Evolutionary conservation across 176 grass and related monocot species (phyloP).

Genomic region (Poa annua): DNA sequence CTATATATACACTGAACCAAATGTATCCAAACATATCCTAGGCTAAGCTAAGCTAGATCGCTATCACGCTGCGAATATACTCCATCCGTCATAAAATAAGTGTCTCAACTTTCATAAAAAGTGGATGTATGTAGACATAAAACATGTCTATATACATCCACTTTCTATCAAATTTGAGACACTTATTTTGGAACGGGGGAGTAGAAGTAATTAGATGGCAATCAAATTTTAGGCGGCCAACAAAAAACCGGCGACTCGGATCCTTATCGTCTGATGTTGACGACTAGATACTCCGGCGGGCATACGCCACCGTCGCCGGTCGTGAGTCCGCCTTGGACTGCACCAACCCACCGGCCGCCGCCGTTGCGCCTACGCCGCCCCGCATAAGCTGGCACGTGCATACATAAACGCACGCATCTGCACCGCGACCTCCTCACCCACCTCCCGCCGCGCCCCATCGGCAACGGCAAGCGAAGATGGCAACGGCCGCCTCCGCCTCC

Average conservation of each 20-base stretch:
- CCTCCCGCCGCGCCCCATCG: background rate
- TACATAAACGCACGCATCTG: conserved; percentile 1
- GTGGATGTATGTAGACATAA: too few relatives aligned
- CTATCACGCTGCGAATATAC: background rate
- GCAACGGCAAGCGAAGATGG: conserved; percentile 32
- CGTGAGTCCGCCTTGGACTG: conserved; percentile 5
- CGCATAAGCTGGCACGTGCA: background rate
- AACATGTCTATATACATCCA: too few relatives aligned
- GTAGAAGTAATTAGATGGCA: background rate
- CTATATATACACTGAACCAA: too few relatives aligned
- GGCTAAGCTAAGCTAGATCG: background rate
- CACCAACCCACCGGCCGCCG: background rate
- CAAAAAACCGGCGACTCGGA: background rate
- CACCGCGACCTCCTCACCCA: background rate
- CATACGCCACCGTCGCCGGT: background rate
- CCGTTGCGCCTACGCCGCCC: conserved; percentile 34
- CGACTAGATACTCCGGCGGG: background rate
- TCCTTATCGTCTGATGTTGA: background rate
- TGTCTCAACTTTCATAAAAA: too few relatives aligned
- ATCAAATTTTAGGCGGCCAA: background rate
- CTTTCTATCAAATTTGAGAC: too few relatives aligned
- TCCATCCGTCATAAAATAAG: too few relatives aligned
- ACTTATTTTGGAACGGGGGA: too few relatives aligned
- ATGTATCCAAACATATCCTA: too few relatives aligned
- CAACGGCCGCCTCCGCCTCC: conserved; percentile 59